Base-by-base conservation (phyloP, 179 eudicot genomes). In the Vitellaria paradoxa region DNA sequence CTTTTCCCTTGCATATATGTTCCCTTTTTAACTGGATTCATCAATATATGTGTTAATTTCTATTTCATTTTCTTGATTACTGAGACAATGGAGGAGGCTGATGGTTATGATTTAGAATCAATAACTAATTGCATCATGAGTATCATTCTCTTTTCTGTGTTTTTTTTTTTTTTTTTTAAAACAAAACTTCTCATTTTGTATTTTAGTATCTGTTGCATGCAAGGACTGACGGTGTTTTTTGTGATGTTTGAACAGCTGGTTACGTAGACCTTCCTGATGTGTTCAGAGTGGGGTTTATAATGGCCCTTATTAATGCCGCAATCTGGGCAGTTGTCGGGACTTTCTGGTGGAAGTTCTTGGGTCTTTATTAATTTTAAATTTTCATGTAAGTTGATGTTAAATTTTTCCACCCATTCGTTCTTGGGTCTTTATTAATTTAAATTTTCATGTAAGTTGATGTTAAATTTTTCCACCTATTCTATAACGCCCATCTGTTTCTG, bases 261-360 rank as follows among this genome's bases (percentile, higher is more conserved):
- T 92, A 91, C 61, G 86, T 94, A 69, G 95, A 88, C 76, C 96
- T 94, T 57, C 96, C 91, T 7, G 98, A 94, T 81, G 87, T 94
- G 63, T 94, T 94, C 71, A 92, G 84, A 70, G 59, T 87, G 68
- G 98, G 98, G 37, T 89, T 94, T 77, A 59, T 84, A 7, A 92
- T 92, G 93, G 93, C 97, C 18, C 13, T 88, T 47, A 56, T 91
- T 42, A 94, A 94, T 73, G 93, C 85, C 20, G 68, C 57, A 21
- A 87, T 92, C 61, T 94, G 98, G 98, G 87, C 85, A 7, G 86
- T 83, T 15, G 91, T 91, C 0, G 98, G 98, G 72, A 87, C 89
- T 56, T 76, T 84, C 77, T 94, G 98, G 98, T 94, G 98, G 98
- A 94, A 94, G 85, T 87, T 94, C 68, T 83, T 94, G 85, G 96